These are phyloP conservation scores for Pleurotus sapidus DNA, from an alignment of 768 basidiomycete species.

Conservation along the genomic window DNA sequence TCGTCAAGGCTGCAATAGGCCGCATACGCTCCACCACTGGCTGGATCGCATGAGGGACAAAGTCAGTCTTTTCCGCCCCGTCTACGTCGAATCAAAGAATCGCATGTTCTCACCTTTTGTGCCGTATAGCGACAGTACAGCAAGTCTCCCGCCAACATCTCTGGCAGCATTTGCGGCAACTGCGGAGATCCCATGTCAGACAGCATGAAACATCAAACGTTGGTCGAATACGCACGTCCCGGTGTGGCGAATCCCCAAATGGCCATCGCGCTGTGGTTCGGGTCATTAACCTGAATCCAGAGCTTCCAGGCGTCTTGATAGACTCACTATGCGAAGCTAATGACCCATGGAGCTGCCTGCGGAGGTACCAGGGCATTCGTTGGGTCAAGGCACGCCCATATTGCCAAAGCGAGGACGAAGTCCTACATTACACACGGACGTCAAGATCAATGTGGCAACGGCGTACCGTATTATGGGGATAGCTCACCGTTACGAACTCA, in stretches of 20 bases:
- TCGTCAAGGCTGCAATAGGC: conserved; percentile 64
- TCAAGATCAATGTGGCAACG: too few relatives aligned
- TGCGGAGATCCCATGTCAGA: conserved; percentile 15
- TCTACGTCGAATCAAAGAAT: not conserved
- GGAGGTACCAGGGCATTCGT: conserved; percentile 60
- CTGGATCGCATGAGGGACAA: conserved; percentile 18
- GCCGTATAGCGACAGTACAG: conserved; percentile 64
- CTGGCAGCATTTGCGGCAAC: conserved; percentile 67
- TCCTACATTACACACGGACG: conserved; percentile 25
- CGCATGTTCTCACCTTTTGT: conserved; percentile 23
- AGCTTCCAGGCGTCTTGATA: not conserved
- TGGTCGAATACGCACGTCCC: conserved; percentile 33
- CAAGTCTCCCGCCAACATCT: conserved; percentile 62
- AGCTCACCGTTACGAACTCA: conserved; percentile 52
- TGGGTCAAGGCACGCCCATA: conserved; percentile 55
- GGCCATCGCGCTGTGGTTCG: conserved; percentile 40
- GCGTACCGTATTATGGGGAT: too few relatives aligned
- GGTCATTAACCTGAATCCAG: not conserved
- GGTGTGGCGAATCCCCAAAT: conserved; percentile 61
- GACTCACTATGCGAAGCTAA: conserved; percentile 59
- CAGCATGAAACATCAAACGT: not conserved
- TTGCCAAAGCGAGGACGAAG: conserved; percentile 45
- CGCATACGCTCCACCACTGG: conserved; percentile 52
- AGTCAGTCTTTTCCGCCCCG: not conserved
- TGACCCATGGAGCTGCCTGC: conserved; percentile 43